Conservation (phyloP, 345 rosid species). For the Eucalyptus melliodora region DNA sequence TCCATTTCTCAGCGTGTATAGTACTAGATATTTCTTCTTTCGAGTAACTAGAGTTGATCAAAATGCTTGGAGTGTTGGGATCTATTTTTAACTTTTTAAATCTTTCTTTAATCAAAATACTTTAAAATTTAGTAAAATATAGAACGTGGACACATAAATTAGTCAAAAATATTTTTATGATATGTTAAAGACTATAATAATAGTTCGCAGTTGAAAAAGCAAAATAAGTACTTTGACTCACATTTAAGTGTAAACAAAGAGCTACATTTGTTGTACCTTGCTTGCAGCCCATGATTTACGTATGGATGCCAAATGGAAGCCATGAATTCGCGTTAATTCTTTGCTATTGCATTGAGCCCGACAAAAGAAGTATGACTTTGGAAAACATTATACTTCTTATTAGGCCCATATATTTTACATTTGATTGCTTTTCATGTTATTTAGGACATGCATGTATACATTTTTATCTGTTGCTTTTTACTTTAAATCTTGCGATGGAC, state of each 20-base stretch:
- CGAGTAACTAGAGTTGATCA: neutral
- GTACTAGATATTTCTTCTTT: neutral
- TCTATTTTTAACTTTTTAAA: neutral
- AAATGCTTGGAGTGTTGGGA: neutral
- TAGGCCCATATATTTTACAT: neutral
- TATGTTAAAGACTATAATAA: neutral
- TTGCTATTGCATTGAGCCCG: neutral
- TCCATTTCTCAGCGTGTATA: neutral
- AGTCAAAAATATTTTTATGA: neutral
- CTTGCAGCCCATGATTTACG: neutral
- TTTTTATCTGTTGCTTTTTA: neutral
- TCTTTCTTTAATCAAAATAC: neutral
- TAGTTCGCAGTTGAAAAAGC: neutral
- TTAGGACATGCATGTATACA: neutral
- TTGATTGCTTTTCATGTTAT: accelerated
- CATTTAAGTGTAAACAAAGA: neutral
- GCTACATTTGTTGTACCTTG: neutral
- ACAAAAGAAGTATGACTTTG: neutral
- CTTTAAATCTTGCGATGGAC: neutral
- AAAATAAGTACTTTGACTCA: neutral
- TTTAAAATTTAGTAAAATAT: neutral
- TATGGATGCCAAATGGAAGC: neutral
- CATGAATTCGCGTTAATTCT: neutral
- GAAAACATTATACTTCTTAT: neutral
- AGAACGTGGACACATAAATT: neutral